Conservation (phyloP, 1,139 yeast genomes). For the Diutina sp. region DNA sequence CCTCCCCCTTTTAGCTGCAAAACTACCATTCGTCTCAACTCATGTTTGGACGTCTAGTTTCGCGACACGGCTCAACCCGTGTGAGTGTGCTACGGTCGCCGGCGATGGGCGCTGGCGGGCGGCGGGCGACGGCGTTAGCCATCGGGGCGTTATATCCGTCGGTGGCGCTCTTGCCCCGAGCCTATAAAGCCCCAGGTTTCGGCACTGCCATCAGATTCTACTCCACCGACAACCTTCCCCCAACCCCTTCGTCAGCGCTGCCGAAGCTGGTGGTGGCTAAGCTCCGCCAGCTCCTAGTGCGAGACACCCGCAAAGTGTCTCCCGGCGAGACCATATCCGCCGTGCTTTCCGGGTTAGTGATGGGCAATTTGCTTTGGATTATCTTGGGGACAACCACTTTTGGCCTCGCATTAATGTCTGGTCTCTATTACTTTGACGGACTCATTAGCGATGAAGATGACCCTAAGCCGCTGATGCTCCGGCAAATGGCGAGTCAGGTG, state of each 20-base stretch:
- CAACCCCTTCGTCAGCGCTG: background rate
- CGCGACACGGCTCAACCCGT: background rate
- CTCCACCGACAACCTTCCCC: background rate
- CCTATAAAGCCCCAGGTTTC: background rate
- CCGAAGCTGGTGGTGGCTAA: background rate
- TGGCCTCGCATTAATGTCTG: constrained; percentile 38
- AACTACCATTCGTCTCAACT: background rate
- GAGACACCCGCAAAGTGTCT: background rate
- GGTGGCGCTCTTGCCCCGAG: background rate
- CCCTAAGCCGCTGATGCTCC: background rate
- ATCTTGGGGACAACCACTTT: constrained; percentile 54
- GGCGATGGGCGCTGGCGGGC: background rate
- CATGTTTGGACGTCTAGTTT: background rate
- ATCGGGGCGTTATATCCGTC: background rate
- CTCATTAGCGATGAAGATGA: constrained; percentile 7
- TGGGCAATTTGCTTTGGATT: constrained; percentile 48
- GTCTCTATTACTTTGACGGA: constrained; percentile 28
- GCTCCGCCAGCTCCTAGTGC: background rate
- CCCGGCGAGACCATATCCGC: background rate
- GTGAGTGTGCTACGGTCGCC: background rate
- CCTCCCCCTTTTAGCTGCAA: background rate
- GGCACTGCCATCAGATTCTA: background rate
- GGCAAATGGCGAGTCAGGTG: constrained; percentile 10
- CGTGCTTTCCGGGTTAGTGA: constrained; percentile 22
- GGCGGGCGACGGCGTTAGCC: background rate